A percentile compares a stretch with the other conserved stretches of the same genome.
Evolutionary conservation across 164 flowering plant species (phyloP).

Genomic region (Vitis cinerea): DNA sequence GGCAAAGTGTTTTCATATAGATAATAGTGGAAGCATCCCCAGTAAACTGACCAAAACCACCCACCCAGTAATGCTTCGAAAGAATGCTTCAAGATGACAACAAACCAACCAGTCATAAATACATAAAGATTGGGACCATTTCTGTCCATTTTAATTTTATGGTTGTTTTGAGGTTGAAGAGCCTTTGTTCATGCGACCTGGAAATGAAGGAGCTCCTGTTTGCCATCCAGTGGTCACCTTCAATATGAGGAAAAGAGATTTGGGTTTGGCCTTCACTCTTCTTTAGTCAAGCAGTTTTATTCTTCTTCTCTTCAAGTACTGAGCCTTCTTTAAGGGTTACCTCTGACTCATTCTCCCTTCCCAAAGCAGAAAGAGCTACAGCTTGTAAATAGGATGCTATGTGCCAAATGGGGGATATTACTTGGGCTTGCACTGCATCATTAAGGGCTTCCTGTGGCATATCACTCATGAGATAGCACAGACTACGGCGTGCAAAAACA

Average conservation of each 20-base stretch:
- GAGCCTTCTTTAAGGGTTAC: slow-evolving; percentile 78
- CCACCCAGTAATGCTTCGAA: slow-evolving; percentile 13
- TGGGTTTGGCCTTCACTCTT: background rate
- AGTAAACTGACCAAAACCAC: slow-evolving; percentile 11
- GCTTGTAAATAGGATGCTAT: slow-evolving; percentile 86
- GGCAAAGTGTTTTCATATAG: slow-evolving; percentile 3
- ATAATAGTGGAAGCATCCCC: slow-evolving; percentile 4
- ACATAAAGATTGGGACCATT: slow-evolving; percentile 1
- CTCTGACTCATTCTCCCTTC: slow-evolving; percentile 76
- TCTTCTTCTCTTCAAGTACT: slow-evolving; percentile 57
- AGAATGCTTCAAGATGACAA: slow-evolving; percentile 21
- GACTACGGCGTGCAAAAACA: slow-evolving; percentile 82
- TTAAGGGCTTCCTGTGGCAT: slow-evolving; percentile 80
- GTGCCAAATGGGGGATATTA: slow-evolving; percentile 77
- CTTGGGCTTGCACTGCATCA: slow-evolving; percentile 89
- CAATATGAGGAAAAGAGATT: background rate
- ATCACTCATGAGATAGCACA: slow-evolving; percentile 71
- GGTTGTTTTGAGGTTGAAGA: background rate
- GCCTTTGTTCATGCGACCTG: background rate
- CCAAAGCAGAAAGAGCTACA: slow-evolving; percentile 63
- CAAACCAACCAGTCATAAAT: slow-evolving; percentile 13
- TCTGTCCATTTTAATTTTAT: background rate
- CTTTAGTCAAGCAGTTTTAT: slow-evolving; percentile 15
- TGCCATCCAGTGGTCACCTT: slow-evolving; percentile 4
- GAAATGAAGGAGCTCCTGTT: background rate